Percentiles rank a stretch among this genome's conserved stretches.
Conservation (phyloP, 306 rosid species). For the Herpetospermum pedunculosum region DNA sequence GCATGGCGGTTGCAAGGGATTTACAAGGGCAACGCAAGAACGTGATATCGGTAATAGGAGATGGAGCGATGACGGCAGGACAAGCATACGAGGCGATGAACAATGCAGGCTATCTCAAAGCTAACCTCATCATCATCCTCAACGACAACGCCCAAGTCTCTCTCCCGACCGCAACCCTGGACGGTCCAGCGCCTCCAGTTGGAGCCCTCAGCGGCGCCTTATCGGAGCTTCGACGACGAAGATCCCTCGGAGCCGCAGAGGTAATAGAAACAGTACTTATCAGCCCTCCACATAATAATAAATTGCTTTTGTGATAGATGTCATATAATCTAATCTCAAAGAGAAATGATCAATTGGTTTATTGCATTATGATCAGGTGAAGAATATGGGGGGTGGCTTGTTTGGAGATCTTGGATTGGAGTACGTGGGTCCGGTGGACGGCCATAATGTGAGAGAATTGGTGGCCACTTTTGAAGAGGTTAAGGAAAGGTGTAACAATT, state of each 20-base stretch:
- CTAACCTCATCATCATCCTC: constrained; percentile 63
- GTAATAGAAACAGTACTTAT: background rate
- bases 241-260: constrained; percentile 63
- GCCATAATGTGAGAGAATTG: constrained; percentile 56
- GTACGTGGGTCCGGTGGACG: constrained; percentile 78
- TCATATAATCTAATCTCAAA: too few relatives aligned
- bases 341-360: constrained; percentile 42
- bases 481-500: constrained; percentile 30
- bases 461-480: constrained; percentile 51
- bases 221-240: constrained; percentile 70
- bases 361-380: constrained; percentile 22
- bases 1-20: constrained; percentile 90
- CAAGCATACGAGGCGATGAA: constrained; percentile 93
- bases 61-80: constrained; percentile 91
- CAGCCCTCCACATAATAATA: too few relatives aligned
- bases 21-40: constrained; percentile 52
- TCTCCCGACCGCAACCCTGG: constrained; percentile 79
- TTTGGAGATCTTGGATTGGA: constrained; percentile 72
- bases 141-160: constrained; percentile 90
- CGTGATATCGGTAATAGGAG: constrained; percentile 77
- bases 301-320: too few relatives aligned
- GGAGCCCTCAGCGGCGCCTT: constrained; percentile 66
- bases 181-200: constrained; percentile 83
- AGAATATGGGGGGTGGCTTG: too few relatives aligned
- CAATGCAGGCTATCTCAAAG: constrained; percentile 68